Conservation (phyloP, 257 asterid species). For the Fraxinus americana region DNA sequence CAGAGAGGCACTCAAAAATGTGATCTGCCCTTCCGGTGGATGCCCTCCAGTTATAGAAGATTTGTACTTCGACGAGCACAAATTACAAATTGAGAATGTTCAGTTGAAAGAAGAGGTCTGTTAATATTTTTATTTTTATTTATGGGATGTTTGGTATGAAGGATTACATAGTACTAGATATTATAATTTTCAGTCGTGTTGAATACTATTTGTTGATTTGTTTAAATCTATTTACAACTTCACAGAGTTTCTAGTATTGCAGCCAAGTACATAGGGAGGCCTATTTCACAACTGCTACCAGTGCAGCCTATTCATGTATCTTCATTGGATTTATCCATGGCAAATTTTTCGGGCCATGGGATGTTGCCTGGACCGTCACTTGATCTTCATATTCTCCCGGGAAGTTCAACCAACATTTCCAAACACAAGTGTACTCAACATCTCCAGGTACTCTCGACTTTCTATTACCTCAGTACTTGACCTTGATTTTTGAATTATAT, state of each 20-base stretch:
- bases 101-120: slow-evolving; percentile 83
- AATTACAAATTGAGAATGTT: slow-evolving; percentile 68
- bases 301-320: slow-evolving; percentile 57
- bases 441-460: no score
- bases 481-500: no score
- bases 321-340: slow-evolving; percentile 50
- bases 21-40: slow-evolving; percentile 90
- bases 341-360: slow-evolving; percentile 39
- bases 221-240: slow-evolving; percentile 28
- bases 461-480: no score
- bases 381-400: slow-evolving; percentile 55
- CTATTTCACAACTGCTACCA: slow-evolving; percentile 50
- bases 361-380: slow-evolving; percentile 46
- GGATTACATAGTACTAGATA: not conserved
- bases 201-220: not conserved
- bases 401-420: slow-evolving; percentile 33
- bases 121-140: not conserved
- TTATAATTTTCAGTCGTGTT: not conserved
- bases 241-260: slow-evolving; percentile 57
- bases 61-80: slow-evolving; percentile 78
- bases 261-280: slow-evolving; percentile 60
- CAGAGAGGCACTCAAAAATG: slow-evolving; percentile 77
- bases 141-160: not conserved
- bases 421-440: no score
- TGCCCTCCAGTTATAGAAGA: slow-evolving; percentile 86